These are phyloP conservation scores for Neonectria faginata DNA, from an alignment of 2,329 filamentous ascomycete genomes.

Conservation along the genomic window DNA sequence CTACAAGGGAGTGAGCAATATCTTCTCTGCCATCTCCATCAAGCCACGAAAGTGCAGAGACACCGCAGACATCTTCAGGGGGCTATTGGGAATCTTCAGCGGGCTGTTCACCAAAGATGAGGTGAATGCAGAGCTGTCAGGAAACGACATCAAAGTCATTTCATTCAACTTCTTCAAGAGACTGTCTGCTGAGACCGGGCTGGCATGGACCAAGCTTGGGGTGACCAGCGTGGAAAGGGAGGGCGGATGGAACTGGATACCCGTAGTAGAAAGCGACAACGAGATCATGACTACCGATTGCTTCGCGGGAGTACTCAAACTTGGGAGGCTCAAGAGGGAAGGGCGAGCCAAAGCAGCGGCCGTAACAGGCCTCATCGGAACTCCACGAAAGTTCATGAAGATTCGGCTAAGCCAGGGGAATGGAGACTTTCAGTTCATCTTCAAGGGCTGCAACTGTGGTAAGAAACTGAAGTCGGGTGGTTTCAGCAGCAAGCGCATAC, in stretches of 20 bases:
- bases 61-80: conserved; percentile 18
- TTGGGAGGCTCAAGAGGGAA: conserved; percentile 3
- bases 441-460: conserved; percentile 31
- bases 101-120: conserved; percentile 18
- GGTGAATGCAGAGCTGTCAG: conserved; percentile 2
- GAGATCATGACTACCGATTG: conserved; percentile 11
- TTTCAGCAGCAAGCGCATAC: conserved; percentile 24
- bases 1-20: conserved; percentile 47
- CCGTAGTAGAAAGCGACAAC: conserved; percentile 6
- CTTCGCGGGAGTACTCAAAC: conserved; percentile 15
- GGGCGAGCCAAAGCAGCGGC: background rate
- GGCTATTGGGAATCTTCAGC: conserved; percentile 19
- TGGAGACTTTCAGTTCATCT: conserved; percentile 23
- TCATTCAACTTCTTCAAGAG: conserved; percentile 21
- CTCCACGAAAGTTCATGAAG: conserved; percentile 18
- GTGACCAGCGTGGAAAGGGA: conserved; percentile 9
- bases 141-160: conserved; percentile 10
- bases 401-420: conserved; percentile 12
- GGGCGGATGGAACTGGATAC: conserved; percentile 21
- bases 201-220: conserved; percentile 21
- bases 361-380: conserved; percentile 7
- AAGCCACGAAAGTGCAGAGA: conserved; percentile 36
- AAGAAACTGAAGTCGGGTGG: conserved; percentile 20
- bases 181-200: conserved; percentile 11
- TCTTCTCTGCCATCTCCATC: conserved; percentile 50